Base-by-base conservation (phyloP, 192 early-diverging fungal species). In the Umbelopsis sp. region DNA sequence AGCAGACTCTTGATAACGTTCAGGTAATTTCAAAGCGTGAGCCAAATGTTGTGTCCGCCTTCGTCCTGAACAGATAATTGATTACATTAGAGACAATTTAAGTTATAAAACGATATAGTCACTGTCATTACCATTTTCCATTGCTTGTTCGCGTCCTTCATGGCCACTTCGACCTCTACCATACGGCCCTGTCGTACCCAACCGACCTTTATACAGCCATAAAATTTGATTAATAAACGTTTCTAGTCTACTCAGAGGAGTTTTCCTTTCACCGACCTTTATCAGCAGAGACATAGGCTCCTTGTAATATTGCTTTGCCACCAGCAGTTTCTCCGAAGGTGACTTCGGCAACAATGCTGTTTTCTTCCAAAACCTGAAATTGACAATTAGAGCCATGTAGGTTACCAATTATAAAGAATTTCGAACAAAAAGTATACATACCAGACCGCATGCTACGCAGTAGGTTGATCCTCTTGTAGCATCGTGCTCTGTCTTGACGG, bases 271-370 rank as follows among this genome's bases (percentile, higher is more conserved):
- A 41, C 38, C 12, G 12, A 79, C 89, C 84, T 77, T 88, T 85
- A 49, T 89, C 91, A 20, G 85, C 87, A 3, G 85, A 85, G 21
- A 92, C 87, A 79, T 86, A 90, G 21, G 91, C 85, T 51, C 92
- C 92, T 70, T 90, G 88, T 14, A 91, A 79, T n/a, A 91, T 83
- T 2, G 94, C 93, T 8, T 92, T 91, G n/a, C 97, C 97, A 53
- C 88, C 91, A 26, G 93, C 75, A 9, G 87, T 85, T 80, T 98
- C 97, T 29, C 84, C 88, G 80, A 98, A 98, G 8, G 92, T 88
- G 36, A 97, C 90, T 83, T 98, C 97, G 0, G 93, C 79, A 20
- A 98, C 93, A 59, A 98, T 96, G 43, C 87, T 87, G 79, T 96
- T 96, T 74, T 98, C 94, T 82, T 97, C 96, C 56, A 94, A 69